These are phyloP conservation scores for Wickerhamomyces pijperi DNA, from an alignment of 805 yeast species.

Conservation along the genomic window DNA sequence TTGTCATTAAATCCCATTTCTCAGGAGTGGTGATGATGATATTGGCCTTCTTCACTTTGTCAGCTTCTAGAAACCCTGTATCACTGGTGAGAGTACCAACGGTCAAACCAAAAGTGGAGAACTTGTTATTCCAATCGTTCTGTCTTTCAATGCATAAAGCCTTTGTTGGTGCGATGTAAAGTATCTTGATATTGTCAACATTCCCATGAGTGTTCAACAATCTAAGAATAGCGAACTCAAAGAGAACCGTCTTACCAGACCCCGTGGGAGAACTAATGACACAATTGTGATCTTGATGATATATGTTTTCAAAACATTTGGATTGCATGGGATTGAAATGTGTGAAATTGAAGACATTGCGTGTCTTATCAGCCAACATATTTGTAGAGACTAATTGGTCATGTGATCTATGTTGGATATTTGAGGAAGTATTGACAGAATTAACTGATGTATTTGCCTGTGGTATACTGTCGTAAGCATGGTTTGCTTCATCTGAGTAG, in stretches of 20 bases:
- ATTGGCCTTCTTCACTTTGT: slow-evolving; percentile 34
- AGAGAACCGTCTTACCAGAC: slow-evolving; percentile 46
- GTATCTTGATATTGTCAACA: slow-evolving; percentile 19
- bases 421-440: slow-evolving; percentile 2
- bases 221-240: slow-evolving; percentile 38
- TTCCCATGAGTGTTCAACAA: slow-evolving; percentile 20
- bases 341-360: slow-evolving; percentile 23
- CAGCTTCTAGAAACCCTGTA: slow-evolving; percentile 33
- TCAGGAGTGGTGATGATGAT: slow-evolving; percentile 52
- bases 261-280: slow-evolving; percentile 49
- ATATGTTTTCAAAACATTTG: slow-evolving; percentile 27
- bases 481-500: slow-evolving; percentile 1
- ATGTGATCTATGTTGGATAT: slow-evolving; percentile 5
- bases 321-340: slow-evolving; percentile 42
- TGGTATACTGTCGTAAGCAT: slow-evolving; percentile 2
- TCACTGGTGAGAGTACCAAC: slow-evolving; percentile 48
- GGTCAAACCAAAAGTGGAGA: slow-evolving; percentile 25
- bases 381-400: slow-evolving; percentile 7
- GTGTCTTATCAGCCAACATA: slow-evolving; percentile 26
- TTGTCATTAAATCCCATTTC: slow-evolving; percentile 48
- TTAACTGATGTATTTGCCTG: background rate
- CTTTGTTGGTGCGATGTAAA: slow-evolving; percentile 52
- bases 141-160: slow-evolving; percentile 42
- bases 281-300: slow-evolving; percentile 25
- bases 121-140: slow-evolving; percentile 33